Base-by-base conservation (phyloP, 352 stramenopile species). In the Salisapilia sapeloensis region DNA sequence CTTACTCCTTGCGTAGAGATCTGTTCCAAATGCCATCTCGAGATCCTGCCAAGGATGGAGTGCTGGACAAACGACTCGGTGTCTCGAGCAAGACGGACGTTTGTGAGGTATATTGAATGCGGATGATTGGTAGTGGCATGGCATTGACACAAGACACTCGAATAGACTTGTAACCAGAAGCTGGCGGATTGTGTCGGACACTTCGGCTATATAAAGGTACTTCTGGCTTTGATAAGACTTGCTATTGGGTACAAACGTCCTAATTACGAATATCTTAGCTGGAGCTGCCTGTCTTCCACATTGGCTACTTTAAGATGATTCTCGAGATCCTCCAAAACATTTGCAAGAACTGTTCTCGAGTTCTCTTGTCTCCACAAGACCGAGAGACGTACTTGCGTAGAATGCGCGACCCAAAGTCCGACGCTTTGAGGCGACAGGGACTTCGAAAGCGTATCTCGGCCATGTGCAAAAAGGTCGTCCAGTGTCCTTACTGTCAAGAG, bases 231-330 rank as follows among this genome's bases (percentile, higher is more conserved):
- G 4, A 5, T n/a, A 4, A 3, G 18, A 34, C 37, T n/a, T 43
- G 3, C 7, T 3, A 5, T 6, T 42, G 25, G 32, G 20, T 21
- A 26, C 21, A 20, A 55, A 53, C 12, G 25, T 14, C 26, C n/a
- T 20, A 29, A 27, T n/a, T n/a, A 4, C 7, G 7, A 35, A 39
- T 33, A 25, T 55, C 26, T 6, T 30, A 55, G 35, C 57, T 98
- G 21, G 85, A 93, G 45, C 75, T 99, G 21, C 96, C 96, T 0
- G 94, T 98, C 37, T 99, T 99, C 56, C 95, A 99, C 64, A 98
- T 99, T 57, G 96, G 96, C 4, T 99, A 97, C 56, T 95, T 99
- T 50, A 98, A 98, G 43, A 89, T 96, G 44, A 98, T 94, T 31
- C 81, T 97, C 9, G 82, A 94, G 34, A 82, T 98, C 12, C 56